Evolutionary conservation across 305 asterid genomes (phyloP).

Genomic region (Euphrasia arctica): DNA sequence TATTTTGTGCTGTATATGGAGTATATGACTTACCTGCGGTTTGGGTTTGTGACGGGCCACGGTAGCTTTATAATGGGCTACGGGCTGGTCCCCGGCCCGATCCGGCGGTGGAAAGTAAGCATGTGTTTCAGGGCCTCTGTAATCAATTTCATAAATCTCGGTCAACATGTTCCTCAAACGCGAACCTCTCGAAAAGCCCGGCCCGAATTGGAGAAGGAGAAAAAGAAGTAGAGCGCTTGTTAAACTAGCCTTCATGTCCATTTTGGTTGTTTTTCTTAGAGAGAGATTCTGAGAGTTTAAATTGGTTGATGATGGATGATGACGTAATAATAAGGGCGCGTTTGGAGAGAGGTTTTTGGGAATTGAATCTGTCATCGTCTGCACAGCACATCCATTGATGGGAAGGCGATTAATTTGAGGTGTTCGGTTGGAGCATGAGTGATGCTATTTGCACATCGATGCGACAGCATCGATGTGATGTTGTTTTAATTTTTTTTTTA

Average conservation of each 20-base stretch:
- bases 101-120: constrained; percentile 46
- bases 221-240: constrained; percentile 26
- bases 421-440: neutral
- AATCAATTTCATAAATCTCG: constrained; percentile 50
- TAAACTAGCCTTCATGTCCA: constrained; percentile 23
- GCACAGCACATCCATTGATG: neutral
- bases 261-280: neutral
- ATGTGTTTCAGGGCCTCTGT: constrained; percentile 68
- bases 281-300: neutral
- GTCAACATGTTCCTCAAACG: constrained; percentile 31
- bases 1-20: too few species aligned
- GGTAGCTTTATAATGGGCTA: constrained; percentile 26
- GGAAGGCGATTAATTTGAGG: neutral
- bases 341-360: neutral
- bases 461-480: too few species aligned
- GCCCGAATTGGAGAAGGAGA: constrained; percentile 33
- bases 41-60: constrained; percentile 30
- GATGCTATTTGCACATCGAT: too few species aligned
- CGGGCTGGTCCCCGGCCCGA: constrained; percentile 39
- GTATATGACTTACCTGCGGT: neutral
- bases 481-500: too few species aligned
- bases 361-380: neutral
- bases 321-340: neutral
- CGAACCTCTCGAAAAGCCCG: constrained; percentile 48
- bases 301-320: neutral